Percentiles rank a stretch among this genome's conserved stretches.
Conservation (phyloP, 2,329 filamentous ascomycete genomes). For the Rhinocladiella similis region DNA sequence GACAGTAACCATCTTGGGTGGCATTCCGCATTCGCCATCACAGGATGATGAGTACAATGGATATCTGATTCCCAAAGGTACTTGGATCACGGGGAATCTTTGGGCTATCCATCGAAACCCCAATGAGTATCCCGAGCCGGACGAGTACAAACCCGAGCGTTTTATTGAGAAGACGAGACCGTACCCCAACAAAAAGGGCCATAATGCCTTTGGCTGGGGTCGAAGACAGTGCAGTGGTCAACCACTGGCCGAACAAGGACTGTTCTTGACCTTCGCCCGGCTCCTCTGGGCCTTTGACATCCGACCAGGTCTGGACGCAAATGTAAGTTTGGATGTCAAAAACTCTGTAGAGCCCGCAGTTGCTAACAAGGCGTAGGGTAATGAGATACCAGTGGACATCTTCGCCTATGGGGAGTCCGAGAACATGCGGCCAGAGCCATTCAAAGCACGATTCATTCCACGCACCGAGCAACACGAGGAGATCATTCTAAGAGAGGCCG, state of each 20-base stretch:
- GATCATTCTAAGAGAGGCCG: conserved; percentile 4
- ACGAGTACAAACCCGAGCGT: conserved; percentile 47
- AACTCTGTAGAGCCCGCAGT: neutral
- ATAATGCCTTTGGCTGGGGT: conserved; percentile 61
- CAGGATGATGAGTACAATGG: conserved; percentile 52
- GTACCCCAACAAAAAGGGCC: conserved; percentile 51
- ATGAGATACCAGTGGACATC: conserved; percentile 17
- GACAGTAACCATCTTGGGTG: conserved; percentile 36
- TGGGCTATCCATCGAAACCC: conserved; percentile 34
- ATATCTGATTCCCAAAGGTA: conserved; percentile 51
- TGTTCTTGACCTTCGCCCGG: conserved; percentile 59
- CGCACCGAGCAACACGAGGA: neutral
- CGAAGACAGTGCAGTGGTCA: conserved; percentile 56
- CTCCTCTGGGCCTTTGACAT: conserved; percentile 61
- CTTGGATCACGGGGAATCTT: conserved; percentile 31
- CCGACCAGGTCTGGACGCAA: conserved; percentile 39
- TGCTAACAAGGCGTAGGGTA: conserved; percentile 1
- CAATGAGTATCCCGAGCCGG: conserved; percentile 40
- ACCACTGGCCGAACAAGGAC: conserved; percentile 60
- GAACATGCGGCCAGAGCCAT: conserved; percentile 21
- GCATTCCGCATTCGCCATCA: conserved; percentile 37
- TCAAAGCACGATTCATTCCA: conserved; percentile 18
- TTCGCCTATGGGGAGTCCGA: conserved; percentile 17
- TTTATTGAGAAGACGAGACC: conserved; percentile 38
- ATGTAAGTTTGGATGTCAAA: conserved; percentile 7